Percentiles rank a stretch among this genome's conserved stretches.
phyloP scores from a whole-genome alignment of 1,284 basidiomycete genomes.

The Tranzscheliella williamsii region DNA sequence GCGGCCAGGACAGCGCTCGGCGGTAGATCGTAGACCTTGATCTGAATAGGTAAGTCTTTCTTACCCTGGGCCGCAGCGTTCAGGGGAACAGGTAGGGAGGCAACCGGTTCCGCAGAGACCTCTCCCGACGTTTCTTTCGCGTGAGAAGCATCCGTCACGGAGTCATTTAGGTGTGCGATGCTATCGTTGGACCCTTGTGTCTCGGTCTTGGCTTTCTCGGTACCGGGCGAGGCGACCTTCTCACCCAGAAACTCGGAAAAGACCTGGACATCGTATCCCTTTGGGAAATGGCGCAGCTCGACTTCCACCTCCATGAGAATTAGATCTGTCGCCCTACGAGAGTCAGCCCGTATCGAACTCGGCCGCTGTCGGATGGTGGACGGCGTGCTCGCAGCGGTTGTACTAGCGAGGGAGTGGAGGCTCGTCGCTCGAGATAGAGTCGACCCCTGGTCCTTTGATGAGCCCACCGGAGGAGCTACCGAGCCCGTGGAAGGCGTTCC shows the following conservation, averaged over 20 bases:
- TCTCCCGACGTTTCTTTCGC: not conserved
- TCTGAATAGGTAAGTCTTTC: constrained; percentile 43
- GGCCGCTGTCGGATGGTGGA: constrained; percentile 31
- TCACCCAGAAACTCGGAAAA: constrained; percentile 25
- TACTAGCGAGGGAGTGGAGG: constrained; percentile 35
- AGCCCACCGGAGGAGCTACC: constrained; percentile 15
- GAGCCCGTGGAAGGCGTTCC: constrained; percentile 16
- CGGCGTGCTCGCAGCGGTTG: constrained; percentile 7
- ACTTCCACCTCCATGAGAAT: constrained; percentile 53
- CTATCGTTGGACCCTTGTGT: not conserved
- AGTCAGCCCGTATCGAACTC: constrained; percentile 33
- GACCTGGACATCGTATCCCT: constrained; percentile 53
- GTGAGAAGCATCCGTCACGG: not conserved
- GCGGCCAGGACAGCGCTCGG: constrained; percentile 58
- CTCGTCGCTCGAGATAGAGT: constrained; percentile 38
- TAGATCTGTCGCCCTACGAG: constrained; percentile 32
- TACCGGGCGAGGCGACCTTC: not conserved
- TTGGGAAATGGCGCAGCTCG: constrained; percentile 54
- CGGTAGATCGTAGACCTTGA: constrained; percentile 50
- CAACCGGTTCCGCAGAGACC: not conserved
- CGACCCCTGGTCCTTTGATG: constrained; percentile 14
- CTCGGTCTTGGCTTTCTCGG: not conserved
- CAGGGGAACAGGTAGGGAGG: constrained; percentile 2
- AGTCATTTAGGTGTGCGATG: not conserved
- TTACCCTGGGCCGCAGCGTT: constrained; percentile 10